phyloP scores from a whole-genome alignment of 768 basidiomycete genomes.

The Hygrophorus russula region DNA sequence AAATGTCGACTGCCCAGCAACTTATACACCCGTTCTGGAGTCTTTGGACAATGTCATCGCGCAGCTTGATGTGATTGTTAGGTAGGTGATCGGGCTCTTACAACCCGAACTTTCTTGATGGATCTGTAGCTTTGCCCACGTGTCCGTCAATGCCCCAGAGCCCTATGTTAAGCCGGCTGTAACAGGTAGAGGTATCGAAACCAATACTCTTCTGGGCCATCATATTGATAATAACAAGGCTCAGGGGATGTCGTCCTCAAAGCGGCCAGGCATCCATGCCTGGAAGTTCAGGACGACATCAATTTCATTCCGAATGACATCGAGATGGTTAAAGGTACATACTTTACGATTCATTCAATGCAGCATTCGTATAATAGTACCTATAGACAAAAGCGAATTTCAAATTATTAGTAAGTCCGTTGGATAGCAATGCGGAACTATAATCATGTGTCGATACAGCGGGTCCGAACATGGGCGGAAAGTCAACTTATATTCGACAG shows the following conservation, averaged over 20 bases:
- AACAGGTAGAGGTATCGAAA: constrained; percentile 52
- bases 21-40: constrained; percentile 86
- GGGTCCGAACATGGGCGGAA: constrained; percentile 99
- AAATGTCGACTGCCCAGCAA: constrained; percentile 37
- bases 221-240: constrained; percentile 31
- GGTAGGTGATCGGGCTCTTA: constrained; percentile 31
- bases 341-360: background rate
- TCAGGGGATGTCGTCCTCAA: constrained; percentile 68
- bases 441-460: constrained; percentile 28
- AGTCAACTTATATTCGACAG: constrained; percentile 94
- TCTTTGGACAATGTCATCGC: constrained; percentile 75
- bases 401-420: constrained; percentile 73
- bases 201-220: background rate
- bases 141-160: constrained; percentile 77
- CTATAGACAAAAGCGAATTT: constrained; percentile 74
- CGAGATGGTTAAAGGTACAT: constrained; percentile 78
- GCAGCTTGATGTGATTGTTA: constrained; percentile 83
- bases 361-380: background rate
- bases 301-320: constrained; percentile 95
- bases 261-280: constrained; percentile 90
- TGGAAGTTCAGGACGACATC: constrained; percentile 93
- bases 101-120: too few relatives aligned
- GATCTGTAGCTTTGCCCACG: constrained; percentile 70
- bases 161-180: constrained; percentile 83
- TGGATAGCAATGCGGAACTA: background rate